Evolutionary conservation across 352 stramenopile genomes (phyloP), one percentile per base, ranked within the genome.

Genomic region (Phytophthora litchii): DNA sequence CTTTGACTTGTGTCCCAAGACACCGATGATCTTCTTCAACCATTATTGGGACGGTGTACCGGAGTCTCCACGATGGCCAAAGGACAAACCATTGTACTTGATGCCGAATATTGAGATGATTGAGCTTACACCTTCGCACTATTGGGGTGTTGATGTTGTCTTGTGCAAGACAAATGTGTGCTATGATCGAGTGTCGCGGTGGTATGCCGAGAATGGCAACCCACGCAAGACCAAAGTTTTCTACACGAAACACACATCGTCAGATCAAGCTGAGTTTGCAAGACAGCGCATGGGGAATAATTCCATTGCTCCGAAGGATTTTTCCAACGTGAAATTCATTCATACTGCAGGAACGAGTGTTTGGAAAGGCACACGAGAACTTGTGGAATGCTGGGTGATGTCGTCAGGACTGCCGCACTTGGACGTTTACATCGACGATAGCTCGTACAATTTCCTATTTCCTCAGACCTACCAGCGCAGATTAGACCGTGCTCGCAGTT

Each of bases 61-160:
- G 11, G 44, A 60, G 12, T 60, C 58, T 19, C 23, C 55, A 9
- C 20, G 20, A 6, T 84, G 72, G 64, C 71, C 74, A 0, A 51
- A 55, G 25, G 42, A 23, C 25, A 85, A 82, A 34, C 60, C 67
- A 12, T 36, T 85, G 21, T 85, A 70, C 38, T 43, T 80, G 10
- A 77, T 80, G 71, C 64, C 67, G n/a, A 75, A 77, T 32, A 75
- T 80, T 25, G 70, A 83, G 53, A 83, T 83, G 76, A 62, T 70
- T 50, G 76, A 83, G 42, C 60, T 86, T 6, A 44, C 45, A 7
- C 56, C 64, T 0, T 31, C 38, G 11, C 70, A 86, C 21, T 80
- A 70, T 48, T 72, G 60, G 60, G 42, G 46, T 2, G 68, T 63
- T 1, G 67, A 83, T 27, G 60, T 76, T 16, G 67, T 86, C 35